Base-by-base conservation (phyloP, 2,329 filamentous ascomycete genomes). In the Fusarium nodosum region DNA sequence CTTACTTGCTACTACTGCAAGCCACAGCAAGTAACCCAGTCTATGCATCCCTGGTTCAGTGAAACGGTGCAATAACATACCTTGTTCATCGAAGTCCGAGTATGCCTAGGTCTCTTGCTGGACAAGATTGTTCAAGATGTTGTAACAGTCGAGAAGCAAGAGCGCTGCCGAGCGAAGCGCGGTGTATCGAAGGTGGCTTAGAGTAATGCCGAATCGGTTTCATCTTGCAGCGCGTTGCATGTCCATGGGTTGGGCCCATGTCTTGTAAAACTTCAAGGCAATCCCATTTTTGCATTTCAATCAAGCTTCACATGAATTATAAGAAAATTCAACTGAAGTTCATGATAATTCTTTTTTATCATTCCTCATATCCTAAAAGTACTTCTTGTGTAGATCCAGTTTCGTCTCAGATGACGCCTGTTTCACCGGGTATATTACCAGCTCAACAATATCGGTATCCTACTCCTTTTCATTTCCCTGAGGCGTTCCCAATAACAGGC, bases 341-440 rank as follows among this genome's bases (percentile, higher is more conserved):
- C 39, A 46, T 58, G 26, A 28, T 68, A 66, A 57, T 63, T 63
- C 55, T 65, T 50, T 44, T 67, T 50, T 44, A 61, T 64, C 20
- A 61, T 68, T 66, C 61, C 50, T 53, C 60, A 50, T 65, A 59
- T 59, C 72, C 62, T 55, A 54, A 66, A 59, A 59, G 47, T 73
- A 73, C 72, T 69, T 66, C 70, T 60, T 60, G 44, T 60, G 64
- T 63, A 63, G 70, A 74, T 58, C 69, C 64, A 55, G 48, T 67
- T 68, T 57, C 54, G 48, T 69, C 69, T 65, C 60, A 52, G 51
- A 47, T 41, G 72, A 73, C 70, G 56, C 68, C 68, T 47, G 60
- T 72, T 54, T 61, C 53, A 63, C 60, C 56, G 39, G 56, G 64
- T 60, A 60, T 68, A 73, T 71, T 70, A 65, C 68, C 63, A 65